phyloP scores from a whole-genome alignment of 2,329 filamentous ascomycete species.

The Colletotrichum lupini region DNA sequence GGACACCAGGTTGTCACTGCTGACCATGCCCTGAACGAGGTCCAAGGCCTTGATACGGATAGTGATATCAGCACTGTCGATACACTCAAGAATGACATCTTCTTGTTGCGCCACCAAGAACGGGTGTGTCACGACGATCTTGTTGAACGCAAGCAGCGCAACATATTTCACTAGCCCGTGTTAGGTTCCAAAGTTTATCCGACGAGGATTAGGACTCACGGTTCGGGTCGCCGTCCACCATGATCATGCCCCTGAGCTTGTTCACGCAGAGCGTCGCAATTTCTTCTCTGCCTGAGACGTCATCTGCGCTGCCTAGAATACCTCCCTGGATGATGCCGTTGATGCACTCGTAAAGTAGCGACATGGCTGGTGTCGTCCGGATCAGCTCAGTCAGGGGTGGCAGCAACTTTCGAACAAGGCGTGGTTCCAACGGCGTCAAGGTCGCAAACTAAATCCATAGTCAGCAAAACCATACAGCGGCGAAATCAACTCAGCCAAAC shows the following conservation, averaged over 20 bases:
- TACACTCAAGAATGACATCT: conserved; percentile 95
- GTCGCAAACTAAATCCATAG: conserved; percentile 79
- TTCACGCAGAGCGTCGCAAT: conserved; percentile 92
- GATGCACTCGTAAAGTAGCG: conserved; percentile 97
- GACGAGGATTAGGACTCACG: conserved; percentile 63
- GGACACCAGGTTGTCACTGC: conserved; percentile 81
- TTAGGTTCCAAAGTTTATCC: conserved; percentile 7
- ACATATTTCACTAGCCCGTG: conserved; percentile 87
- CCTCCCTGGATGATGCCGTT: conserved; percentile 98
- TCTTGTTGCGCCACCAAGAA: conserved; percentile 91
- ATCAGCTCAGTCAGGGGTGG: conserved; percentile 94
- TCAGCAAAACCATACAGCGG: conserved; percentile 11
- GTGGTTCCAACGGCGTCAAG: conserved; percentile 89
- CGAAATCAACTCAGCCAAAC: conserved; percentile 41
- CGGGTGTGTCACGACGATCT: conserved; percentile 90
- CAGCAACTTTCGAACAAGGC: conserved; percentile 89
- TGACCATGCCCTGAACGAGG: conserved; percentile 93
- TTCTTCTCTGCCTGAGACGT: conserved; percentile 85
- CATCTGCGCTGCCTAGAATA: conserved; percentile 85
- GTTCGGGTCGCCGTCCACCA: conserved; percentile 93
- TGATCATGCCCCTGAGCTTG: conserved; percentile 93
- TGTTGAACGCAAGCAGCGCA: conserved; percentile 92
- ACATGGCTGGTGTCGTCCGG: conserved; percentile 95
- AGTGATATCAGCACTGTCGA: conserved; percentile 95
- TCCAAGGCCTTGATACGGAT: conserved; percentile 94